Conservation (phyloP, 371 early-diverging fungal genomes). For the Mortierella sp. region DNA sequence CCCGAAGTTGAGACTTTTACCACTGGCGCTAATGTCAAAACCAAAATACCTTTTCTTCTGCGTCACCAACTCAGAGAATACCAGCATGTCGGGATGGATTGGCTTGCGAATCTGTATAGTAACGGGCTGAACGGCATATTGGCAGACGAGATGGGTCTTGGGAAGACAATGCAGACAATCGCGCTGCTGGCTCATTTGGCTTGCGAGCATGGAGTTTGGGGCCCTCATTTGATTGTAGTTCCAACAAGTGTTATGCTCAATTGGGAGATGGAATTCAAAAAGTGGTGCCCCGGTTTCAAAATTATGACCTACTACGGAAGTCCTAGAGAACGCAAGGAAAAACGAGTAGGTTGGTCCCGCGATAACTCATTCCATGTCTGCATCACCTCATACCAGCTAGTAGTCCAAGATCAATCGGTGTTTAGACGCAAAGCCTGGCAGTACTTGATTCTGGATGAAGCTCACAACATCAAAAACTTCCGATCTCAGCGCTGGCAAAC, state of each 20-base stretch:
- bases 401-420: conserved; percentile 80
- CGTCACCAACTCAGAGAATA: conserved; percentile 81
- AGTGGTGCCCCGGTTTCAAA: conserved; percentile 92
- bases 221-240: conserved; percentile 91
- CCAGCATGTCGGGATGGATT: conserved; percentile 83
- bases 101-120: conserved; percentile 92
- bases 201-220: conserved; percentile 80
- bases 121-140: conserved; percentile 97
- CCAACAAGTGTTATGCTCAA: conserved; percentile 95
- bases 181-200: conserved; percentile 83
- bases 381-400: conserved; percentile 90
- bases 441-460: conserved; percentile 94
- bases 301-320: conserved; percentile 88
- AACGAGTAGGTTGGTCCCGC: conserved; percentile 85
- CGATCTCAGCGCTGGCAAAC: conserved; percentile 95
- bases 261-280: conserved; percentile 96
- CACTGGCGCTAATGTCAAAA: conserved; percentile 63
- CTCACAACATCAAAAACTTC: conserved; percentile 97
- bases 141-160: conserved; percentile 99
- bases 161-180: conserved; percentile 98
- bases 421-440: conserved; percentile 89
- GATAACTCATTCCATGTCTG: conserved; percentile 89
- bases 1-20: conserved; percentile 30
- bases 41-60: conserved; percentile 69
- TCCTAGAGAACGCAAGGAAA: conserved; percentile 82